Percentiles rank a stretch among this genome's conserved stretches.
Evolutionary conservation across 371 early-diverging fungal genomes (phyloP).

Genomic region (Batrachochytrium dendrobatidis): DNA sequence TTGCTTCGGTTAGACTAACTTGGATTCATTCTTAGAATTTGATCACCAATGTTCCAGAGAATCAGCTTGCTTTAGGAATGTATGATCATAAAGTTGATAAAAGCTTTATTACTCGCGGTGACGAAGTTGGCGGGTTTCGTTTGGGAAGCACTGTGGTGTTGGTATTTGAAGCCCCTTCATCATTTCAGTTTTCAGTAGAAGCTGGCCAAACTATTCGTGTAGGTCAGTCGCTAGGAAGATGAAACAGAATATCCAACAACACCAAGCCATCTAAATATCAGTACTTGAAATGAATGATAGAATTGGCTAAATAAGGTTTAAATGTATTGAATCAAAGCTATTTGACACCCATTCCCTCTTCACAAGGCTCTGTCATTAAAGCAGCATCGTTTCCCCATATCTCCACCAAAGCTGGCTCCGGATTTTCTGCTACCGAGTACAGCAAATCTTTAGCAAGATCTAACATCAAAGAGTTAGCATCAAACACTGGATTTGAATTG

Average conservation of each 20-base stretch:
- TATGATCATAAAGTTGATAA: background rate
- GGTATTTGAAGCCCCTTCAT: constrained; percentile 88
- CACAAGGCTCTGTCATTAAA: background rate
- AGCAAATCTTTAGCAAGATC: background rate
- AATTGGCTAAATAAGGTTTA: too few relatives aligned
- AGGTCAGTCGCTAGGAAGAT: constrained; percentile 72
- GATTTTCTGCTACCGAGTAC: background rate
- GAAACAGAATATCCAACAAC: background rate
- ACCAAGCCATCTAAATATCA: too few relatives aligned
- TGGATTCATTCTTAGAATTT: constrained; percentile 44
- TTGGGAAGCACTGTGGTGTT: constrained; percentile 94
- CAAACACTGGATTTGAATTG: background rate
- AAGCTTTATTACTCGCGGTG: constrained; percentile 39
- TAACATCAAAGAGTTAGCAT: background rate
- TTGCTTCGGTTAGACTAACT: background rate
- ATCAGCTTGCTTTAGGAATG: background rate
- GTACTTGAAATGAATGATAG: too few relatives aligned
- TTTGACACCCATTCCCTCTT: background rate
- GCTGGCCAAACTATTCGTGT: constrained; percentile 70
- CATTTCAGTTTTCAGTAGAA: constrained; percentile 68
- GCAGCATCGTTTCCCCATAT: background rate
- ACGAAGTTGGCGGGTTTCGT: constrained; percentile 91
- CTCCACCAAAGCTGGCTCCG: background rate
- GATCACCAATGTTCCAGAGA: constrained; percentile 52
- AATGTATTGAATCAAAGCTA: too few relatives aligned